Evolutionary conservation across 441 rosid genomes (phyloP), one percentile per base, ranked within the genome.

Genomic region (Populus tomentosa): DNA sequence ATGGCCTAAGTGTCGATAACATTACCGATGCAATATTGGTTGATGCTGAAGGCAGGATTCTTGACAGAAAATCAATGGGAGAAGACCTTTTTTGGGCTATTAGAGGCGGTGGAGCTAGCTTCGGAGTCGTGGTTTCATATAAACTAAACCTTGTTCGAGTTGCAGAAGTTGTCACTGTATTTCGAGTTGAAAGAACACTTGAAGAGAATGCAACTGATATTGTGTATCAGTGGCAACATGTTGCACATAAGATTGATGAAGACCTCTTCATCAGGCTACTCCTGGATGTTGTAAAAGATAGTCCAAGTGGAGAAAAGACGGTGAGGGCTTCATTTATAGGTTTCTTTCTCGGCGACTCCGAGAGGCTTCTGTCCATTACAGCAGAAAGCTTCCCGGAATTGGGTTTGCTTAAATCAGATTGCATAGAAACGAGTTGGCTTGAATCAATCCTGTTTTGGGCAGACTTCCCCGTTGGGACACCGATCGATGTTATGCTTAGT

Each of bases 91-190:
- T 59, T 8, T 59, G 63, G 96, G 94, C 94, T 0, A 84, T 90
- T 1, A 77, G 85, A 84, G 96, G 96, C 0, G 92, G 92, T 9
- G 94, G 96, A 56, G 96, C 89, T 4, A 91, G 90, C 76, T 91
- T 90, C 42, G 89, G 96, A 0, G 84, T 91, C 69, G 78, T 91
- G 13, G 77, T 90, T 59, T 83, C 90, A 13, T 74, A 69, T 21
- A 78, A 67, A 56, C 70, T 81, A 42, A 75, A 78, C 5, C 8
- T 78, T 23, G 81, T 78, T 56, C 66, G 16, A 33, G 84, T 81
- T 65, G 69, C 84, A 2, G 67, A 71, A 61, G 10, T 18, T 3
- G 84, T 81, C 23, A 78, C 81, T 2, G 79, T 81, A 8, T 81
- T 78, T n/a, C 36, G 28, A 26, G 84, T 78, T 42, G 56, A 40